Evolutionary conservation across 2,329 filamentous ascomycete genomes (phyloP).

Genomic region (Diaporthe batatas): DNA sequence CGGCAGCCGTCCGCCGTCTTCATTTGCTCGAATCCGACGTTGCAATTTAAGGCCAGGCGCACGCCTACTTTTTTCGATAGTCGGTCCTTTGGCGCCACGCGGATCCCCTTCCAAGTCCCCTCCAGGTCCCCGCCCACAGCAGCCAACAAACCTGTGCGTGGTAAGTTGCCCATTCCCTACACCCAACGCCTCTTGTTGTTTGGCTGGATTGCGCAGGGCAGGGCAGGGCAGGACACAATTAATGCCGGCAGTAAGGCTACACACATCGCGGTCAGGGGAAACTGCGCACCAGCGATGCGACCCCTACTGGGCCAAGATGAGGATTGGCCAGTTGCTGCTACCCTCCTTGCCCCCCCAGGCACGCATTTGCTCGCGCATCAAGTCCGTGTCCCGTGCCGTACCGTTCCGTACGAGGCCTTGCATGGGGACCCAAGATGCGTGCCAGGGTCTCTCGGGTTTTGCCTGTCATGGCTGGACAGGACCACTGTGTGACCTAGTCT

Average conservation of each 20-base stretch:
- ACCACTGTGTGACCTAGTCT: constrained; percentile 5
- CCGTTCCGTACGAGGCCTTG: constrained; percentile 18
- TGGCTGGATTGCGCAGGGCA: background rate
- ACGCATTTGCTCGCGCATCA: constrained; percentile 10
- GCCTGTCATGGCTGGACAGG: background rate
- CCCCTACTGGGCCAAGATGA: constrained; percentile 29
- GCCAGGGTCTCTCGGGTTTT: constrained; percentile 18
- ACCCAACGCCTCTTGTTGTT: constrained; percentile 11
- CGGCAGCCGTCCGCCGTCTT: constrained; percentile 14
- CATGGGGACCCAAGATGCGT: constrained; percentile 11
- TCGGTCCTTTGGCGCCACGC: constrained; percentile 32
- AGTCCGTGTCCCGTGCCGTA: constrained; percentile 16
- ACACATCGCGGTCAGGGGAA: constrained; percentile 11
- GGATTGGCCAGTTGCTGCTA: constrained; percentile 29
- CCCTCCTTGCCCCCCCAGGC: constrained; percentile 26
- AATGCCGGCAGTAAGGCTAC: constrained; percentile 16
- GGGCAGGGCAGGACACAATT: background rate
- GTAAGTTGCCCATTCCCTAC: constrained; percentile 21
- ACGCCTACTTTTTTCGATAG: constrained; percentile 27
- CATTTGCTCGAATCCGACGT: constrained; percentile 33
- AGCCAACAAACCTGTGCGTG: background rate
- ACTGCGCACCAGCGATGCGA: constrained; percentile 11
- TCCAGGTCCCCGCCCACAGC: constrained; percentile 13
- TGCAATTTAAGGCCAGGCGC: constrained; percentile 30
- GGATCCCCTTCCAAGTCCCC: constrained; percentile 20